Conservation (phyloP, 257 asterid genomes). For the Rehmannia glutinosa region DNA sequence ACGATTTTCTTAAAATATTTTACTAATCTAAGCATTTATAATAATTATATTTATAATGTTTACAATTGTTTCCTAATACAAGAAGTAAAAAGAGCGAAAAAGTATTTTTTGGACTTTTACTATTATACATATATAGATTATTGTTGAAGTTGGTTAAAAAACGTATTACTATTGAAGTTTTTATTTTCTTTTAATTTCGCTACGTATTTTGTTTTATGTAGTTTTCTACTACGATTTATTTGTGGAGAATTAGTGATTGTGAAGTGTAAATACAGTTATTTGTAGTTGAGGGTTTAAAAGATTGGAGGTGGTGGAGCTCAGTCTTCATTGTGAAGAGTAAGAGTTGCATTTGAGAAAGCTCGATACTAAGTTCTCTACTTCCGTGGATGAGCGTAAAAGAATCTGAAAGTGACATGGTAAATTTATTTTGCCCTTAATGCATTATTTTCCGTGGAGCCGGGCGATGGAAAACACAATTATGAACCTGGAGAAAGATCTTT, state of each 20-base stretch:
- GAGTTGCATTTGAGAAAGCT: background rate
- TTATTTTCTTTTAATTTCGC: no score
- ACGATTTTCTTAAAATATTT: no score
- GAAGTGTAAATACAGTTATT: conserved; percentile 27
- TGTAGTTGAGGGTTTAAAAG: conserved; percentile 20
- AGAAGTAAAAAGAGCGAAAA: no score
- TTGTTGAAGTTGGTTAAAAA: no score
- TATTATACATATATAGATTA: no score
- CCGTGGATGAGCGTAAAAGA: background rate
- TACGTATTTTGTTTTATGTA: no score
- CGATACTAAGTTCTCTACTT: background rate
- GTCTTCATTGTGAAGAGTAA: conserved; percentile 13
- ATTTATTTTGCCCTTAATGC: conserved; percentile 24
- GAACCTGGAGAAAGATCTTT: conserved; percentile 31
- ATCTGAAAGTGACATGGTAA: conserved; percentile 7
- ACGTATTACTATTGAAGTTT: no score
- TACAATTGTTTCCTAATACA: no score
- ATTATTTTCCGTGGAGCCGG: conserved; percentile 26
- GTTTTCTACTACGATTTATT: background rate
- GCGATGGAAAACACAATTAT: conserved; percentile 36
- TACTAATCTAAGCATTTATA: no score
- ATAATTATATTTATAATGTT: no score
- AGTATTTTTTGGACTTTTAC: no score
- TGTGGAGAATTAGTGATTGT: conserved; percentile 1
- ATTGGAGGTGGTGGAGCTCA: conserved; percentile 12